phyloP scores from a whole-genome alignment of 2,329 filamentous ascomycete genomes.

The Westerdykella sp. region DNA sequence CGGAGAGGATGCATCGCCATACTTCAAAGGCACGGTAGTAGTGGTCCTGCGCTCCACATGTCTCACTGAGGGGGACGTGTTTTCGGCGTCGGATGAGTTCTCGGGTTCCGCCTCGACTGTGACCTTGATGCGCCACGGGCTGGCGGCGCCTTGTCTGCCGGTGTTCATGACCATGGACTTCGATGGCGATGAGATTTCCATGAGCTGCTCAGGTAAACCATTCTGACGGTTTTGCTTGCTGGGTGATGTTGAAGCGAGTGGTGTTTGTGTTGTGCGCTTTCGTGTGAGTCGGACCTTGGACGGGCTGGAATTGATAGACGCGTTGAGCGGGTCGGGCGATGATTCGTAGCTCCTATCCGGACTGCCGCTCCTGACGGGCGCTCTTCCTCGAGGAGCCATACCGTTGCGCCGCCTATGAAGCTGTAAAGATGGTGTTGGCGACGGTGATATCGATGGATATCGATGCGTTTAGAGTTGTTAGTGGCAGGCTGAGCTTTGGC shows the following conservation, averaged over 20 bases:
- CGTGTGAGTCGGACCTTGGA: constrained; percentile 14
- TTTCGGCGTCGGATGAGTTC: constrained; percentile 24
- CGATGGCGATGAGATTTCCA: constrained; percentile 32
- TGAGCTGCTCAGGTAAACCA: constrained; percentile 11
- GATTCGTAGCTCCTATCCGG: constrained; percentile 25
- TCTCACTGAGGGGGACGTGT: constrained; percentile 26
- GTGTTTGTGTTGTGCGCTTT: constrained; percentile 15
- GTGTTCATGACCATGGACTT: constrained; percentile 44
- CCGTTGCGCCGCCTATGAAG: not conserved
- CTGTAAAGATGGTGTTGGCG: not conserved
- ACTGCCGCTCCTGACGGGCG: constrained; percentile 12
- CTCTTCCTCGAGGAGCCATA: constrained; percentile 23
- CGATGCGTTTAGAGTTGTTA: constrained; percentile 1
- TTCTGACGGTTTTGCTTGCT: constrained; percentile 21
- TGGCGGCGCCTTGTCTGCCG: constrained; percentile 32
- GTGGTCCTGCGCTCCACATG: constrained; percentile 29
- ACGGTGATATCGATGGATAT: not conserved
- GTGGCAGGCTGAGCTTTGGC: constrained; percentile 9
- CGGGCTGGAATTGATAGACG: constrained; percentile 23
- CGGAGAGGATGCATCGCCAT: constrained; percentile 32
- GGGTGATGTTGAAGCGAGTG: constrained; percentile 25
- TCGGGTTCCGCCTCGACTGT: constrained; percentile 45
- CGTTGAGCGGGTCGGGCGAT: constrained; percentile 33
- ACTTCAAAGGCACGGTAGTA: constrained; percentile 40
- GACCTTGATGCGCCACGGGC: constrained; percentile 47